Evolutionary conservation across 2,329 filamentous ascomycete species (phyloP).

Genomic region (Nothophaeocryptopus gaeumannii): DNA sequence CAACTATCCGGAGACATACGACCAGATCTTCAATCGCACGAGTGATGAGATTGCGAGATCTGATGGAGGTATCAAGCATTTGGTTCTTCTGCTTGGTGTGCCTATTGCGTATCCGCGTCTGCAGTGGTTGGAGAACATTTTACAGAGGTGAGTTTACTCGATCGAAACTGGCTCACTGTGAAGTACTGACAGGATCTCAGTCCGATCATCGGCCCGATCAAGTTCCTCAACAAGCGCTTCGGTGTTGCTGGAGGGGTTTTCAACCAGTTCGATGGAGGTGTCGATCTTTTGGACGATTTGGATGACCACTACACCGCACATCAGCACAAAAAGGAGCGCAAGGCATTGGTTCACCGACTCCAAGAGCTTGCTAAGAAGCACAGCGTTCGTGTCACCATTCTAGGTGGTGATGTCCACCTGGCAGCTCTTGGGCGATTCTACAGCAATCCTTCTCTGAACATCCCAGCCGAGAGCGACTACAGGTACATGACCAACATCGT

Average conservation of each 20-base stretch:
- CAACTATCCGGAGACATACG: constrained; percentile 71
- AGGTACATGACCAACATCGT: constrained; percentile 65
- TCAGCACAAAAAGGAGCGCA: constrained; percentile 87
- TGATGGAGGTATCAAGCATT: constrained; percentile 59
- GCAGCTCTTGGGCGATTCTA: constrained; percentile 64
- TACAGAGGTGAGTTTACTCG: constrained; percentile 39
- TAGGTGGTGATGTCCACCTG: constrained; percentile 64
- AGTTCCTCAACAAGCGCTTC: constrained; percentile 85
- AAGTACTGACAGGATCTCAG: constrained; percentile 32
- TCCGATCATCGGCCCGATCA: constrained; percentile 82
- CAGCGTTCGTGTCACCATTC: constrained; percentile 59
- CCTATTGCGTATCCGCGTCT: constrained; percentile 72
- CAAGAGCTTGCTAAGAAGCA: constrained; percentile 58
- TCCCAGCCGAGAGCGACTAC: constrained; percentile 57
- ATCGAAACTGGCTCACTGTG: constrained; percentile 32
- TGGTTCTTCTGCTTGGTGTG: constrained; percentile 63
- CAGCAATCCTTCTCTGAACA: constrained; percentile 56
- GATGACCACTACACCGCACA: constrained; percentile 80
- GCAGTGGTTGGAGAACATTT: constrained; percentile 94
- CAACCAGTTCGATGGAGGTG: constrained; percentile 84
- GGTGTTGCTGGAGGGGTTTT: constrained; percentile 82
- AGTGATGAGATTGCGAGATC: constrained; percentile 49
- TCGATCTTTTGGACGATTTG: constrained; percentile 63
- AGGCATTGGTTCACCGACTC: constrained; percentile 64
- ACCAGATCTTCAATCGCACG: constrained; percentile 58